phyloP scores from a whole-genome alignment of 768 basidiomycete species.

The Tylopilus felleus region DNA sequence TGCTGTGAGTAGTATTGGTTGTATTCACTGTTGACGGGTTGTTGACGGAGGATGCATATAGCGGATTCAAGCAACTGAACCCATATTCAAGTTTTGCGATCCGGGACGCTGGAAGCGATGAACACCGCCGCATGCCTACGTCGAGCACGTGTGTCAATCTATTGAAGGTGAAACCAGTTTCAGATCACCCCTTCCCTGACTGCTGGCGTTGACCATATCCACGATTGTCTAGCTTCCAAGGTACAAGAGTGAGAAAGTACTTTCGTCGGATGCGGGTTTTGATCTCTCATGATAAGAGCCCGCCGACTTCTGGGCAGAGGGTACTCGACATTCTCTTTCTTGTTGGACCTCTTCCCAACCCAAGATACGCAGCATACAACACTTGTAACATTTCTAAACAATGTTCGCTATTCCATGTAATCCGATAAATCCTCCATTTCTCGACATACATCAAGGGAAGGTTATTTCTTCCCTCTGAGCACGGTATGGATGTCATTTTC shows the following conservation, averaged over 20 bases:
- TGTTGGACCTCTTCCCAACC: background rate
- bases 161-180: slow-evolving; percentile 58
- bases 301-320: background rate
- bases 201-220: background rate
- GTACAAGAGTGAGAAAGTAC: slow-evolving; percentile 58
- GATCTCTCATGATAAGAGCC: slow-evolving; percentile 70
- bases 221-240: slow-evolving; percentile 54
- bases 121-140: slow-evolving; percentile 65
- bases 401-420: background rate
- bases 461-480: slow-evolving; percentile 25
- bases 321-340: background rate
- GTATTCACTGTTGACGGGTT: background rate
- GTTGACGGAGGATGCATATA: slow-evolving; percentile 22
- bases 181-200: background rate
- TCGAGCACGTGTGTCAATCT: slow-evolving; percentile 91
- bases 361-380: background rate
- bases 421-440: slow-evolving; percentile 15
- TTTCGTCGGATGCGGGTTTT: slow-evolving; percentile 86
- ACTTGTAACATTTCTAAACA: slow-evolving; percentile 6
- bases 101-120: slow-evolving; percentile 72
- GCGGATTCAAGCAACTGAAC: slow-evolving; percentile 81
- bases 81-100: slow-evolving; percentile 93
- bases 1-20: slow-evolving; percentile 56
- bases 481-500: slow-evolving; percentile 28
- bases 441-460: too few species aligned